Evolutionary conservation across 805 yeast genomes (phyloP).

Genomic region (Wickerhamomyces bisporus): DNA sequence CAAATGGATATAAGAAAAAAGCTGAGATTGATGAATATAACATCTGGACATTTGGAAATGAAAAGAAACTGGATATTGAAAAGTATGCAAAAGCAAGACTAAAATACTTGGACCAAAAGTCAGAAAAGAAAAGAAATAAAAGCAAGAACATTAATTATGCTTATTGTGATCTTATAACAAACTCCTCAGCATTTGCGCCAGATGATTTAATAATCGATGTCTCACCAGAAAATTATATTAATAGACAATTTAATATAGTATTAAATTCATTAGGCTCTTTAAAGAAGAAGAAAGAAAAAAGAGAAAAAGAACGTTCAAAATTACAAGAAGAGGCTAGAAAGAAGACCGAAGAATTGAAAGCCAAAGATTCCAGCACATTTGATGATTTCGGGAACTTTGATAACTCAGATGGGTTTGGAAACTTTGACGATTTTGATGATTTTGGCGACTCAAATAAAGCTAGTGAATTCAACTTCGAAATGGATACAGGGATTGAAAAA

Average conservation of each 20-base stretch:
- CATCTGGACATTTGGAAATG: constrained; percentile 11
- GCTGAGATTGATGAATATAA: constrained; percentile 1
- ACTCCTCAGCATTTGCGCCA: constrained; percentile 11
- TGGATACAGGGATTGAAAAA: neutral
- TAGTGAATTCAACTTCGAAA: neutral
- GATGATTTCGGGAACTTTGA: constrained; percentile 13
- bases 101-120: constrained; percentile 30
- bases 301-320: constrained; percentile 22
- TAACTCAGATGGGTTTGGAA: constrained; percentile 27
- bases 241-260: constrained; percentile 28
- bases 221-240: constrained; percentile 25
- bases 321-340: constrained; percentile 11
- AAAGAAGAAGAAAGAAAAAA: constrained; percentile 26
- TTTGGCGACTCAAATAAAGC: constrained; percentile 6
- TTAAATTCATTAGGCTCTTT: constrained; percentile 27
- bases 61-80: constrained; percentile 45
- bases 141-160: constrained; percentile 10
- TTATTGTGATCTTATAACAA: constrained; percentile 5
- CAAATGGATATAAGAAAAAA: constrained; percentile 2
- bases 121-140: constrained; percentile 8
- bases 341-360: constrained; percentile 7
- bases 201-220: constrained; percentile 7
- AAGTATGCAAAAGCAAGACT: constrained; percentile 50
- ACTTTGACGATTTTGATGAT: constrained; percentile 28
- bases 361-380: constrained; percentile 3